These are phyloP conservation scores for Suillus paluster DNA, from an alignment of 768 basidiomycete genomes.

Conservation along the genomic window DNA sequence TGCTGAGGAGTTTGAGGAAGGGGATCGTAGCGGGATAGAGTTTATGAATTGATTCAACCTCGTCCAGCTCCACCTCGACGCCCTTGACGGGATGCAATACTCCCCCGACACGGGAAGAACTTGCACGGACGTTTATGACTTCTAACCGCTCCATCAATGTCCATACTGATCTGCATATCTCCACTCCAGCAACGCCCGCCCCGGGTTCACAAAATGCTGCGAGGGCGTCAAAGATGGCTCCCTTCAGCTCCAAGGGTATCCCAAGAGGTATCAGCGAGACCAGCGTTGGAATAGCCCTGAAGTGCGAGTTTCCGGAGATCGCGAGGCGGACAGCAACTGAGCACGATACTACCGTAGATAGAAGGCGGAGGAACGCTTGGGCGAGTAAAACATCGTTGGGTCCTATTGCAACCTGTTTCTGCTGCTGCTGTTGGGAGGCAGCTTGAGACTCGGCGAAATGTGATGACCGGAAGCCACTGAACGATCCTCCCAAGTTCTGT, in stretches of 20 bases:
- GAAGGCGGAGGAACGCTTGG: slow-evolving; percentile 78
- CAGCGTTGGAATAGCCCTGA: slow-evolving; percentile 81
- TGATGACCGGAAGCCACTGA: slow-evolving; percentile 36
- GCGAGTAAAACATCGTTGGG: slow-evolving; percentile 80
- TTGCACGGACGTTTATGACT: slow-evolving; percentile 73
- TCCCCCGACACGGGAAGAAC: slow-evolving; percentile 25
- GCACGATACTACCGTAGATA: slow-evolving; percentile 73
- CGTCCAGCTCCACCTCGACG: slow-evolving; percentile 85
- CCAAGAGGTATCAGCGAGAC: slow-evolving; percentile 78
- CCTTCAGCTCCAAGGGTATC: slow-evolving; percentile 91
- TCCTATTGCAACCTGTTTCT: slow-evolving; percentile 51
- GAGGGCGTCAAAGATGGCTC: slow-evolving; percentile 78
- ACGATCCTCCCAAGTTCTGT: slow-evolving; percentile 40
- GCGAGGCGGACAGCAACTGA: slow-evolving; percentile 82
- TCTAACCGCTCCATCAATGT: slow-evolving; percentile 82
- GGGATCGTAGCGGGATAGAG: slow-evolving; percentile 90
- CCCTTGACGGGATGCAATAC: slow-evolving; percentile 68
- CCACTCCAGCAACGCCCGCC: slow-evolving; percentile 70
- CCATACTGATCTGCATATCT: slow-evolving; percentile 86
- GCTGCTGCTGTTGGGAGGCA: slow-evolving; percentile 44
- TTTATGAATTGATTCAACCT: slow-evolving; percentile 78
- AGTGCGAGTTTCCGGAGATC: slow-evolving; percentile 74
- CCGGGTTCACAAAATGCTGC: slow-evolving; percentile 85
- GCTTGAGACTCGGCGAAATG: slow-evolving; percentile 25
- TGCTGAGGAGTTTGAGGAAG: slow-evolving; percentile 80